phyloP scores from a whole-genome alignment of 164 flowering plant species.

The Platanus orientalis region DNA sequence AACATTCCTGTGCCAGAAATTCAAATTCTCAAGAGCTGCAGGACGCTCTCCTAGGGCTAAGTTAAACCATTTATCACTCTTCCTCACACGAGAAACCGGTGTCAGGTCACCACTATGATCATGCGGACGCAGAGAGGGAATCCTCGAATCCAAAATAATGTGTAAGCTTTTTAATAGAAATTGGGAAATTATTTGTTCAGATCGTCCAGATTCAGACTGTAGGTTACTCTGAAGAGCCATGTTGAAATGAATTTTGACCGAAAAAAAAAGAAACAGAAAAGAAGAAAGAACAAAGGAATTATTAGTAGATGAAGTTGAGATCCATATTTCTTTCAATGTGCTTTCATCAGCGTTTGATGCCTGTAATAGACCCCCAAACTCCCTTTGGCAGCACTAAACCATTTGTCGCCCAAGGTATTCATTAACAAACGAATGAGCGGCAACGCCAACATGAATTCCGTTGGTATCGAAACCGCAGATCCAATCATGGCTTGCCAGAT shows the following conservation, averaged over 20 bases:
- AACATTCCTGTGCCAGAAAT: conserved; percentile 65
- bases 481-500: conserved; percentile 9
- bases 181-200: conserved; percentile 73
- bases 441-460: background rate
- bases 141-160: conserved; percentile 66
- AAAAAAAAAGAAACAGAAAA: background rate
- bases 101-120: conserved; percentile 34
- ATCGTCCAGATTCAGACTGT: conserved; percentile 43
- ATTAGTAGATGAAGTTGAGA: background rate
- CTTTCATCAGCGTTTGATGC: background rate
- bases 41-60: conserved; percentile 71
- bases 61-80: conserved; percentile 85
- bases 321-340: conserved; percentile 1
- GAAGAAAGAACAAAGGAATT: background rate
- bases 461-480: conserved; percentile 2
- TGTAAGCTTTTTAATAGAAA: conserved; percentile 72
- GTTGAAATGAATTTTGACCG: background rate
- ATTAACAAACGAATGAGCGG: background rate
- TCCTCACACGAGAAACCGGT: conserved; percentile 36
- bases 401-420: conserved; percentile 3
- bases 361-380: background rate
- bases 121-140: conserved; percentile 45
- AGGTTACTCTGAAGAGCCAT: conserved; percentile 50
- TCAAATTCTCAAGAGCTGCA: conserved; percentile 55
- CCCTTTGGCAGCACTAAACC: background rate